Evolutionary conservation across 176 grass and related monocot genomes (phyloP).

Genomic region (Olyra latifolia): DNA sequence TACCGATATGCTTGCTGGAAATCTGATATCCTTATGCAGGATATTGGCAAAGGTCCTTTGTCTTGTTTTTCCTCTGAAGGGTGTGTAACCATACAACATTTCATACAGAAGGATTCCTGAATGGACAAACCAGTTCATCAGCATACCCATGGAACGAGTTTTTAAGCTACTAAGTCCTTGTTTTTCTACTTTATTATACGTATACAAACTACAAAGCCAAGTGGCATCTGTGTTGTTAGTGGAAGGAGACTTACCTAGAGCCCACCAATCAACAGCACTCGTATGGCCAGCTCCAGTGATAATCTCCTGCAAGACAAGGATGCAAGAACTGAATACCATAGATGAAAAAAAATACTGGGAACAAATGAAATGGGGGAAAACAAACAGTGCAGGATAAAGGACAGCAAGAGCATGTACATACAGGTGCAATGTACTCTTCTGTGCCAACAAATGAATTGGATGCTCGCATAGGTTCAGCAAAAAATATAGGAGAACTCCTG

Average conservation of each 20-base stretch:
- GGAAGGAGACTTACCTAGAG: constrained; percentile 52
- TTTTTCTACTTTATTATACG: neutral
- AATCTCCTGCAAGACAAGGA: constrained; percentile 69
- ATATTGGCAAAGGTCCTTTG: constrained; percentile 95
- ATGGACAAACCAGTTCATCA: neutral
- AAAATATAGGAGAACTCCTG: constrained; percentile 65
- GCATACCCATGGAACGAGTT: neutral
- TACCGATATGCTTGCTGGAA: constrained; percentile 69
- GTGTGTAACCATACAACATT: constrained; percentile 95
- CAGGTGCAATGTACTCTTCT: constrained; percentile 96
- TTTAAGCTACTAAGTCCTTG: neutral
- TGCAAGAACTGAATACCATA: neutral
- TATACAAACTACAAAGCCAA: neutral
- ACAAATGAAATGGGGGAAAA: neutral
- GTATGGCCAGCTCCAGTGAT: constrained; percentile 88
- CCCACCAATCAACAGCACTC: constrained; percentile 98
- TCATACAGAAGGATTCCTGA: constrained; percentile 90
- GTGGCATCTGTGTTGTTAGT: too few relatives aligned
- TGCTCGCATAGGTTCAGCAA: constrained; percentile 91
- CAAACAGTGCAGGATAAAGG: neutral
- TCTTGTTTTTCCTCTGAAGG: constrained; percentile 92
- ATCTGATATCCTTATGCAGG: constrained; percentile 91
- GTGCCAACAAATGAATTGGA: constrained; percentile 98
- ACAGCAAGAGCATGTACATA: constrained; percentile 42
- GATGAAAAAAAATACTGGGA: too few relatives aligned